Conservation (phyloP, 352 stramenopile genomes). For the Phytophthora kernoviae region DNA sequence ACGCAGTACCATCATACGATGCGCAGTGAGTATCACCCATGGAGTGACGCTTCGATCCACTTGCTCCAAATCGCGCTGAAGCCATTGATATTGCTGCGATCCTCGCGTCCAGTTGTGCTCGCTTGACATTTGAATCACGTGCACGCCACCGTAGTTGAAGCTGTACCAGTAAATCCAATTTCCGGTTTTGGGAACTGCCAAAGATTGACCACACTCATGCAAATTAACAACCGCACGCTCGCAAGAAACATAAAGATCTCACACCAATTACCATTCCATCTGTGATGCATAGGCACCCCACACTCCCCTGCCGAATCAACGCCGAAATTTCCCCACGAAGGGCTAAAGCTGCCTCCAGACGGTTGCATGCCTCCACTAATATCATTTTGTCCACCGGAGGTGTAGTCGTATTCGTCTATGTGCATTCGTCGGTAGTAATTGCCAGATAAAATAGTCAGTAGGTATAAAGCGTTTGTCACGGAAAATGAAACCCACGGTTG, state of each 20-base stretch:
- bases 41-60: constrained; percentile 86
- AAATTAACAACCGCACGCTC: constrained; percentile 3
- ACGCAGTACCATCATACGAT: constrained; percentile 85
- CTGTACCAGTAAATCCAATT: constrained; percentile 89
- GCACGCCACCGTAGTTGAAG: constrained; percentile 88
- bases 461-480: background rate
- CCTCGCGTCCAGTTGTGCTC: constrained; percentile 91
- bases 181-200: constrained; percentile 58
- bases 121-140: constrained; percentile 91
- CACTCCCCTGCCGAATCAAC: constrained; percentile 70
- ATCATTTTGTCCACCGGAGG: constrained; percentile 52
- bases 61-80: constrained; percentile 73
- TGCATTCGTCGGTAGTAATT: background rate
- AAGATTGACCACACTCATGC: constrained; percentile 3
- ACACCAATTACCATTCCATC: constrained; percentile 60
- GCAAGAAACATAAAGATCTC: background rate
- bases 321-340: constrained; percentile 70
- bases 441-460: background rate
- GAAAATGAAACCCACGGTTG: constrained; percentile 58
- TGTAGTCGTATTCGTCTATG: constrained; percentile 79
- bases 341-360: constrained; percentile 60
- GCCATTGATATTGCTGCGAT: constrained; percentile 88
- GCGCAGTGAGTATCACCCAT: constrained; percentile 91
- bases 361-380: constrained; percentile 50
- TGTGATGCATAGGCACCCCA: constrained; percentile 67